Evolutionary conservation across 1,284 basidiomycete genomes (phyloP).

Genomic region (Leccinum fallax): DNA sequence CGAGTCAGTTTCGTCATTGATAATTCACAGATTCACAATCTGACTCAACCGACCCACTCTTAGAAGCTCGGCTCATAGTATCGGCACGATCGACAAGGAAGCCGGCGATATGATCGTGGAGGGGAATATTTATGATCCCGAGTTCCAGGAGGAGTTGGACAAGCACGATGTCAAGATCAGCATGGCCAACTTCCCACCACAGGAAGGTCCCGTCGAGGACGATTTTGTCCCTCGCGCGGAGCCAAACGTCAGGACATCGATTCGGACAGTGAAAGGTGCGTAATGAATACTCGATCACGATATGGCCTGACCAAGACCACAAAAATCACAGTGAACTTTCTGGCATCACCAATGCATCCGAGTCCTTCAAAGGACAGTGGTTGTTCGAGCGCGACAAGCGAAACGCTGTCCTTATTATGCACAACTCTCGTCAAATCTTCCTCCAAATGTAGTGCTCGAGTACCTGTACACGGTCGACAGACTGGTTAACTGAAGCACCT

Average conservation of each 20-base stretch:
- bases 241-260: conserved; percentile 8
- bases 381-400: conserved; percentile 19
- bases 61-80: conserved; percentile 28
- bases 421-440: conserved; percentile 25
- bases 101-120: conserved; percentile 24
- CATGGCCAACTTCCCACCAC: conserved; percentile 22
- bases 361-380: conserved; percentile 24
- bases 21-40: background rate
- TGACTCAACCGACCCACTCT: conserved; percentile 1
- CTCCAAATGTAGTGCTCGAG: conserved; percentile 19
- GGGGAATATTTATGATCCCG: conserved; percentile 32
- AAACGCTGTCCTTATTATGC: conserved; percentile 25
- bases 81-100: conserved; percentile 25
- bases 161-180: conserved; percentile 12
- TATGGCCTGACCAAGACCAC: background rate
- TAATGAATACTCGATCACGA: background rate
- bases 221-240: conserved; percentile 25
- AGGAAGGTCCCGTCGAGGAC: conserved; percentile 13
- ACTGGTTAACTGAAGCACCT: conserved; percentile 21
- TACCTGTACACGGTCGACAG: conserved; percentile 23
- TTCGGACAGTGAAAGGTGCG: conserved; percentile 13
- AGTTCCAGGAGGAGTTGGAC: conserved; percentile 26
- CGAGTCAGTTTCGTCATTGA: conserved; percentile 15
- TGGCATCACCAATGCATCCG: conserved; percentile 6
- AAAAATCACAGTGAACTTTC: conserved; percentile 8